Base-by-base conservation (phyloP, 305 asterid species). In the Plantago coronopus region DNA sequence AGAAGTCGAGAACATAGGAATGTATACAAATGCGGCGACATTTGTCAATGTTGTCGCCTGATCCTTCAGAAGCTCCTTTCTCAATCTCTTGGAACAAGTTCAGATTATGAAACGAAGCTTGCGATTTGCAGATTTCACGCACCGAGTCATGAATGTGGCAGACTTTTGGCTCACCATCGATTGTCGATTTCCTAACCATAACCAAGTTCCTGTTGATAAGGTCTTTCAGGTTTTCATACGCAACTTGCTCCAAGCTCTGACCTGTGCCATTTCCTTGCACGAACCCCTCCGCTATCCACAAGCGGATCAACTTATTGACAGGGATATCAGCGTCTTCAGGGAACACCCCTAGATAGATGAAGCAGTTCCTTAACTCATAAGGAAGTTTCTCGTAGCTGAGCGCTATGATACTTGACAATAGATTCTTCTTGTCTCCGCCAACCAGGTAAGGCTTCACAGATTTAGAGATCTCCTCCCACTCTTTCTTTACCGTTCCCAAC, bases 161-260 rank as follows among this genome's bases (percentile, higher is more conserved):
- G 7, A 72, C 49, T 40, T 74, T 78, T 20, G 72, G 53, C 1
- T 44, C 20, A 2, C 83, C 78, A 5, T 62, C 38, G 7, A 63
- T 34, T 22, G 56, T 62, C 0, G 10, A 57, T 10, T 64, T 55
- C 0, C 23, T 72, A 14, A 57, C 69, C 50, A 64, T 48, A 9
- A 78, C 64, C 7, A 78, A 65, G 62, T 74, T 78, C 63, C 70
- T 57, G 29, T 62, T 45, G 3, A 74, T 55, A 29, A 77, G 82
- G 6, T 74, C 80, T 17, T 61, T 20, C 27, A 78, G n/a, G 17
- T 58, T 31, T 1, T 66, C 65, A 17, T 71, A 53, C 0, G 75
- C 83, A 20, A 57, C 62, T 34, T 71, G 69, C 67, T 71, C 83
- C 44, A 72, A 10, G 49, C 69, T 74, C 31, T 11, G 48, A 0